A percentile compares a stretch with the other conserved stretches of the same genome.
These are phyloP conservation scores for Cinnamomum micranthum DNA, from an alignment of 164 flowering plant genomes.

Conservation along the genomic window DNA sequence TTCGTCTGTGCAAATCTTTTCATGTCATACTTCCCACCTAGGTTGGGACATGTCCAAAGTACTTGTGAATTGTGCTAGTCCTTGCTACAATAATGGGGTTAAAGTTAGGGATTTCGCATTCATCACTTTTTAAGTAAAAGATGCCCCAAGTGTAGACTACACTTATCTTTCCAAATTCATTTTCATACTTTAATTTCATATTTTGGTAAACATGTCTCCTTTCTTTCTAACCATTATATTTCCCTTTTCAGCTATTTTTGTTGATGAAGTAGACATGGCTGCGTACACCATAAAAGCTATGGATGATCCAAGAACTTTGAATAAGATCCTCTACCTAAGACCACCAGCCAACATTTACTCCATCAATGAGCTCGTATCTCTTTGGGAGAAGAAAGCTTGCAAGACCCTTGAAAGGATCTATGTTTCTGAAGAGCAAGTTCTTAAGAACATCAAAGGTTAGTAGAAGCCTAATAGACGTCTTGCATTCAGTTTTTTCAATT, in stretches of 20 bases:
- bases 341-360: conserved; percentile 48
- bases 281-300: too few species aligned
- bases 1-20: conserved; percentile 40
- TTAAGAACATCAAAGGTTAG: conserved; percentile 58
- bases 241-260: conserved; percentile 38
- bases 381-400: conserved; percentile 71
- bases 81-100: too few species aligned
- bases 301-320: too few species aligned
- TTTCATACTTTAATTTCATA: too few species aligned
- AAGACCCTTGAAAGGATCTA: conserved; percentile 52
- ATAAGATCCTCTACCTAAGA: conserved; percentile 14
- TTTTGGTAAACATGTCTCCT: too few species aligned
- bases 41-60: conserved; percentile 22
- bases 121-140: too few species aligned
- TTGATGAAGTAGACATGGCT: conserved; percentile 33
- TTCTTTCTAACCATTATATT: conserved; percentile 10
- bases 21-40: conserved; percentile 41
- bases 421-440: conserved; percentile 53
- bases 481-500: neutral
- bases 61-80: too few species aligned
- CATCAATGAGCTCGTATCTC: conserved; percentile 54
- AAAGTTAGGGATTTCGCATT: too few species aligned
- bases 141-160: too few species aligned
- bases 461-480: neutral
- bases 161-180: too few species aligned